Conservation (phyloP, 768 basidiomycete species). For the Leucosporidium creatinivorum region DNA sequence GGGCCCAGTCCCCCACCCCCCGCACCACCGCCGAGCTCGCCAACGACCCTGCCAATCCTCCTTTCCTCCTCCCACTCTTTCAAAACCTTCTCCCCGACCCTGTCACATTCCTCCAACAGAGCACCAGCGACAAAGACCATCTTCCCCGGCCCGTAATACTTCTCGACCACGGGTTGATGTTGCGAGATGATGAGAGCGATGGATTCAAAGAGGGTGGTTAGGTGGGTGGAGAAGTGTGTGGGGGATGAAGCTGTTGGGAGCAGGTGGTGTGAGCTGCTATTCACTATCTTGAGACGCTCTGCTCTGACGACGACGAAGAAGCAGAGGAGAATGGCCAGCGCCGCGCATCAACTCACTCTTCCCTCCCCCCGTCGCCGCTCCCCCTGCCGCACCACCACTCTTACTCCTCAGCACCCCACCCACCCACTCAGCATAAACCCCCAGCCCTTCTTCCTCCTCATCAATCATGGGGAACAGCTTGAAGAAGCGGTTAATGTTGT, state of each 20-base stretch:
- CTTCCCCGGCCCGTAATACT: slow-evolving; percentile 85
- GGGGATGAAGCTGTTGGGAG: slow-evolving; percentile 69
- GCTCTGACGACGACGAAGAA: too few species aligned
- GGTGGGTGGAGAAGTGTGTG: slow-evolving; percentile 76
- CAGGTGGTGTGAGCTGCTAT: too few species aligned
- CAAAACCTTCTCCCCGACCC: slow-evolving; percentile 65
- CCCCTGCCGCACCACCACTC: slow-evolving; percentile 13
- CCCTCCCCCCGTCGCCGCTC: neutral
- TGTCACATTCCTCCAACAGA: slow-evolving; percentile 77
- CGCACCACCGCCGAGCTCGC: neutral
- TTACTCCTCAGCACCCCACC: slow-evolving; percentile 43
- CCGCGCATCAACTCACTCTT: slow-evolving; percentile 18
- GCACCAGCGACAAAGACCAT: slow-evolving; percentile 69
- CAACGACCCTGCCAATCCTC: neutral
- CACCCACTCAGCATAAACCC: slow-evolving; percentile 87
- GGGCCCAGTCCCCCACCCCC: neutral
- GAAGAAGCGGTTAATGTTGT: slow-evolving; percentile 61
- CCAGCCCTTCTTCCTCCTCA: slow-evolving; percentile 83
- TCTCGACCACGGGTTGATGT: slow-evolving; percentile 94
- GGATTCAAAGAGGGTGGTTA: slow-evolving; percentile 89
- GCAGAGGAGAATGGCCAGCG: too few species aligned
- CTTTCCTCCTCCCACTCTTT: slow-evolving; percentile 90
- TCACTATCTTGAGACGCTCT: too few species aligned
- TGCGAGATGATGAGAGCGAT: slow-evolving; percentile 95
- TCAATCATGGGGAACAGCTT: slow-evolving; percentile 93